These are phyloP conservation scores for Coriolopsis trogii DNA, from an alignment of 1,284 basidiomycete genomes.

Conservation along the genomic window DNA sequence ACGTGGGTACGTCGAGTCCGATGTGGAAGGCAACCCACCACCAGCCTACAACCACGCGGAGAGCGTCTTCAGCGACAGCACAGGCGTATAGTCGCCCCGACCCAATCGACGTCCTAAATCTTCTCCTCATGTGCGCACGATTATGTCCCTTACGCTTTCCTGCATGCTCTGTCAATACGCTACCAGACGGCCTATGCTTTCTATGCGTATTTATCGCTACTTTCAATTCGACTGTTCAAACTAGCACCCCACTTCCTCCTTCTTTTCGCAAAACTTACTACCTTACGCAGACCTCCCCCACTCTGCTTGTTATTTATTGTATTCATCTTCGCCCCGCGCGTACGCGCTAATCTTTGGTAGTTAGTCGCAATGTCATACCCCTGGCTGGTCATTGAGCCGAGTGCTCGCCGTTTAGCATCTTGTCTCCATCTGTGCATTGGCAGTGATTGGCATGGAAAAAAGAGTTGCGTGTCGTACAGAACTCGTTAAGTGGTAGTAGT, in stretches of 20 bases:
- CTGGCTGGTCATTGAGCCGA: slow-evolving; percentile 6
- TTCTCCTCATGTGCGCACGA: background rate
- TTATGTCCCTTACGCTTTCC: slow-evolving; percentile 9
- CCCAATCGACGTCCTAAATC: background rate
- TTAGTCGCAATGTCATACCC: background rate
- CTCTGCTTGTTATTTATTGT: slow-evolving; percentile 10
- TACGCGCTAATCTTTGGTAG: slow-evolving; percentile 7
- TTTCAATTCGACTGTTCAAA: slow-evolving; percentile 5
- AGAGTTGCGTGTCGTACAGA: too few relatives aligned
- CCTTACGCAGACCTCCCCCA: background rate
- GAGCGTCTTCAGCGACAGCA: slow-evolving; percentile 20
- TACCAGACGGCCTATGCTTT: slow-evolving; percentile 19
- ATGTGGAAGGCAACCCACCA: slow-evolving; percentile 28
- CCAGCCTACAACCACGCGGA: slow-evolving; percentile 29
- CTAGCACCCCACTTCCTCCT: background rate
- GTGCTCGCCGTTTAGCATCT: too few relatives aligned
- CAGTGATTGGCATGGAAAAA: too few relatives aligned
- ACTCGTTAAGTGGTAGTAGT: too few relatives aligned
- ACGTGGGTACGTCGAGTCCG: slow-evolving; percentile 32
- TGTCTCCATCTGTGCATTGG: too few relatives aligned
- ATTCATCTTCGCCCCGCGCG: slow-evolving; percentile 12
- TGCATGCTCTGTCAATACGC: slow-evolving; percentile 15
- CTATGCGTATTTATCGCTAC: slow-evolving; percentile 21
- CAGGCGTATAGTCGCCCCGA: background rate
- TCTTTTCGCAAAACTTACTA: background rate